Percentiles rank a stretch among this genome's conserved stretches.
phyloP scores from a whole-genome alignment of 148 eudicot species.

The Fagopyrum homotropicum region DNA sequence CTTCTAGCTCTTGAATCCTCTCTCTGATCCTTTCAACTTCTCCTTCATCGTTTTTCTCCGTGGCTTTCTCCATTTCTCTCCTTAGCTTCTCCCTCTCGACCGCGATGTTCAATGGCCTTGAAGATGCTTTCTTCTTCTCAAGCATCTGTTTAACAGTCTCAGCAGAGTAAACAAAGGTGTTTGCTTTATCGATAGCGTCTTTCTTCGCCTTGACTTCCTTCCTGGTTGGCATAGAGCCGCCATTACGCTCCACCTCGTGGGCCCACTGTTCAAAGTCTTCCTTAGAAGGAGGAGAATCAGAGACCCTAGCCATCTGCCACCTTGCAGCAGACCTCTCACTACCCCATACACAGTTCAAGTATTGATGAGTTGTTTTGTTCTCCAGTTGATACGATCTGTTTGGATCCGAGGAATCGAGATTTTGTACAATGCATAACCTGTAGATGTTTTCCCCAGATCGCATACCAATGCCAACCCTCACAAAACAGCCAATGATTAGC shows the following conservation, averaged over 20 bases:
- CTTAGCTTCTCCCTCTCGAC: conserved; percentile 79
- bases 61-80: conserved; percentile 63
- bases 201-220: conserved; percentile 58
- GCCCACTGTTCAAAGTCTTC: conserved; percentile 84
- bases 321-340: conserved; percentile 81
- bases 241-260: conserved; percentile 64
- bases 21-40: conserved; percentile 62
- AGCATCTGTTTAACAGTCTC: conserved; percentile 86
- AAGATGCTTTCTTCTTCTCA: conserved; percentile 82
- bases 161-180: conserved; percentile 66
- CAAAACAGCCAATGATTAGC: conserved; percentile 83
- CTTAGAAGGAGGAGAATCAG: conserved; percentile 63
- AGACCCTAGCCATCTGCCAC: conserved; percentile 97
- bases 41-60: conserved; percentile 35
- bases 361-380: conserved; percentile 72
- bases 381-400: conserved; percentile 63
- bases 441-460: conserved; percentile 53
- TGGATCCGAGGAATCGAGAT: conserved; percentile 69
- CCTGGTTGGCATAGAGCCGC: conserved; percentile 60
- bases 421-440: conserved; percentile 72
- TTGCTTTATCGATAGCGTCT: conserved; percentile 67
- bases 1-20: conserved; percentile 63
- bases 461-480: conserved; percentile 89
- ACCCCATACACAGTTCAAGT: conserved; percentile 82
- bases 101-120: conserved; percentile 80